Evolutionary conservation across 331 rosid species (phyloP).

Genomic region (Pyracantha coccinea): DNA sequence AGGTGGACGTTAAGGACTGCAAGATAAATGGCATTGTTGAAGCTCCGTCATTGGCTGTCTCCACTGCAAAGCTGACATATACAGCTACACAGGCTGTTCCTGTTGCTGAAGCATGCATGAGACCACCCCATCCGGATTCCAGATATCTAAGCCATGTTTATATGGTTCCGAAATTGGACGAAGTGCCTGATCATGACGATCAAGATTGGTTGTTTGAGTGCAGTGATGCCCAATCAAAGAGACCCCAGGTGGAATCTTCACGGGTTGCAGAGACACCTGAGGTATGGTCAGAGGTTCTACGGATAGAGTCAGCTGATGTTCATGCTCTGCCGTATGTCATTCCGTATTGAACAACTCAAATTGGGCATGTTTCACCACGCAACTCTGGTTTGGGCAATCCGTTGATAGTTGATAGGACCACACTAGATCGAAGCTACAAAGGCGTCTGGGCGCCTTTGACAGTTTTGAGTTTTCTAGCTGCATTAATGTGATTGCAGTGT

Average conservation of each 20-base stretch:
- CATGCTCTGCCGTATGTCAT: slow-evolving; percentile 81
- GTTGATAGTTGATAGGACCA: slow-evolving; percentile 11
- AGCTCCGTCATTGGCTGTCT: slow-evolving; percentile 28
- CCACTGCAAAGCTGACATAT: slow-evolving; percentile 30
- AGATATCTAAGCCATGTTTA: slow-evolving; percentile 52
- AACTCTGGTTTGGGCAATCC: slow-evolving; percentile 16
- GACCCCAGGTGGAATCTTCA: slow-evolving; percentile 34
- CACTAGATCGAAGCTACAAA: slow-evolving; percentile 8
- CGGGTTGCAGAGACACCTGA: slow-evolving; percentile 32
- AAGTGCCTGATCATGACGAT: slow-evolving; percentile 42
- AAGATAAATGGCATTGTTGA: slow-evolving; percentile 57
- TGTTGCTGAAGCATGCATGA: slow-evolving; percentile 25
- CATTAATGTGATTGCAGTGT: slow-evolving; percentile 23
- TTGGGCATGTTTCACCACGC: slow-evolving; percentile 19
- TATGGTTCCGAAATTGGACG: slow-evolving; percentile 55
- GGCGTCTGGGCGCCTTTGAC: slow-evolving; percentile 20
- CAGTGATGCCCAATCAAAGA: slow-evolving; percentile 25
- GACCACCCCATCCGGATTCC: slow-evolving; percentile 71
- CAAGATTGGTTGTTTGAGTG: slow-evolving; percentile 71
- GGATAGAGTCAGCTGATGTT: slow-evolving; percentile 55
- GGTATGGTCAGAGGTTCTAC: slow-evolving; percentile 84
- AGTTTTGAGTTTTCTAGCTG: slow-evolving; percentile 20
- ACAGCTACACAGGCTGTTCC: slow-evolving; percentile 27
- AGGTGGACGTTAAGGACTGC: slow-evolving; percentile 43
- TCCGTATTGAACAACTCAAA: slow-evolving; percentile 55